Percentiles rank a stretch among this genome's conserved stretches.
phyloP scores from a whole-genome alignment of 2,329 filamentous ascomycete species.

The Fusarium falciforme region DNA sequence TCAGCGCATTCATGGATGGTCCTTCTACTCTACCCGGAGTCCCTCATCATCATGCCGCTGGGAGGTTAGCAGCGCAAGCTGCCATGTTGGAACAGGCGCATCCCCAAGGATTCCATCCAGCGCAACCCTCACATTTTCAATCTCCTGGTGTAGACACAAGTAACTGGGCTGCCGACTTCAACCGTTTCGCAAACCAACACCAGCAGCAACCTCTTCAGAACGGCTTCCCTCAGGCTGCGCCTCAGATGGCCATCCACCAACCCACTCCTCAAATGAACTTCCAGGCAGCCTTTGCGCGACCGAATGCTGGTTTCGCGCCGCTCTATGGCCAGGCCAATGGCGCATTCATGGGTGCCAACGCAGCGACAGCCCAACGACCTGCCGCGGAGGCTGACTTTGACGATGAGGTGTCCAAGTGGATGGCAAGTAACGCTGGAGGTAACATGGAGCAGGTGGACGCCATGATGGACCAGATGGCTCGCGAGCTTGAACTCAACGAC shows the following conservation, averaged over 20 bases:
- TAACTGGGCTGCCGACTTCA: conserved; percentile 54
- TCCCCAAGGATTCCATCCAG: conserved; percentile 33
- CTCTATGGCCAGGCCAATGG: conserved; percentile 45
- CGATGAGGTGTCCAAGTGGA: conserved; percentile 56
- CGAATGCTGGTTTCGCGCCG: conserved; percentile 43
- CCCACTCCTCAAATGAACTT: conserved; percentile 42
- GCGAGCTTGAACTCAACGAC: conserved; percentile 54
- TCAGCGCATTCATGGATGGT: conserved; percentile 51
- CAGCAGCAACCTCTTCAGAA: conserved; percentile 42
- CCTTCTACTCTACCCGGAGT: conserved; percentile 43
- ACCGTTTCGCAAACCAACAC: conserved; percentile 44
- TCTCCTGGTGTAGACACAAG: conserved; percentile 39
- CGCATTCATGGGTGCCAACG: conserved; percentile 38
- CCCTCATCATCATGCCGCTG: conserved; percentile 49
- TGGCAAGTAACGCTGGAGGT: conserved; percentile 48
- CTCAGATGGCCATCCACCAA: conserved; percentile 40
- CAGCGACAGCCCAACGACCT: conserved; percentile 37
- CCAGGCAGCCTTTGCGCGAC: conserved; percentile 47
- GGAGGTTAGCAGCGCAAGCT: conserved; percentile 50
- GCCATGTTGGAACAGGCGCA: conserved; percentile 47
- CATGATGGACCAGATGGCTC: conserved; percentile 57
- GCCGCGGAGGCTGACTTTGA: conserved; percentile 51
- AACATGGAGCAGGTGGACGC: conserved; percentile 55
- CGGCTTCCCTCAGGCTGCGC: conserved; percentile 32
- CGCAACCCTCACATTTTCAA: conserved; percentile 39